A percentile compares a stretch with the other conserved stretches of the same genome.
Evolutionary conservation across 768 basidiomycete species (phyloP).

Genomic region (Trametes cingulata): DNA sequence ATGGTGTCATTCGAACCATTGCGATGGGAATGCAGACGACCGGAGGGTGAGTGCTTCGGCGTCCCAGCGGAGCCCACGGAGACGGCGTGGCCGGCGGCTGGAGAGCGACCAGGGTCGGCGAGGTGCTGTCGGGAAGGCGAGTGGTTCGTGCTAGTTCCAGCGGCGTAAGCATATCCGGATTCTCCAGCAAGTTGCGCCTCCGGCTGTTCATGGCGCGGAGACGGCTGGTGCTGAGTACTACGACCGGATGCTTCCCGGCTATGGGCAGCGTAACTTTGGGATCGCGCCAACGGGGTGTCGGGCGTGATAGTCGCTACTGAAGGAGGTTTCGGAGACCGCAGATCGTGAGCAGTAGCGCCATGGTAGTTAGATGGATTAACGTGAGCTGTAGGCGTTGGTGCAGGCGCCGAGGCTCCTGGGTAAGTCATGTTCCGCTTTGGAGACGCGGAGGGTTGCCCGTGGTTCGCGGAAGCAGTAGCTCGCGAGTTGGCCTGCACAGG

Average conservation of each 20-base stretch:
- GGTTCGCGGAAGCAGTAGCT: not conserved
- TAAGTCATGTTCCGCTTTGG: constrained; percentile 17
- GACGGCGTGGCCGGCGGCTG: constrained; percentile 8
- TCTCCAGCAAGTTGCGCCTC: not conserved
- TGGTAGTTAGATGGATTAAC: constrained; percentile 6
- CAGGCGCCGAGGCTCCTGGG: constrained; percentile 17
- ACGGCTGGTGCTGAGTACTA: not conserved
- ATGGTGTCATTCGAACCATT: constrained; percentile 33
- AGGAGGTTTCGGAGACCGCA: constrained; percentile 21
- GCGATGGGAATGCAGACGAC: constrained; percentile 26
- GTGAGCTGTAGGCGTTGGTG: not conserved
- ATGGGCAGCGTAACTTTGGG: not conserved
- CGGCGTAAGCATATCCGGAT: not conserved
- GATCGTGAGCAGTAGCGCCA: constrained; percentile 1
- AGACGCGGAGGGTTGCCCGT: constrained; percentile 6
- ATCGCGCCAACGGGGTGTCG: not conserved
- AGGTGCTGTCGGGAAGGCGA: constrained; percentile 15
- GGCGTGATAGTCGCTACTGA: not conserved
- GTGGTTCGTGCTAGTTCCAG: not conserved
- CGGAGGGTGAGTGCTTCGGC: constrained; percentile 26
- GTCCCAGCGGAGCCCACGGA: constrained; percentile 15
- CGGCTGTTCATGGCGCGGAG: constrained; percentile 1
- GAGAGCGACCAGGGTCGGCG: constrained; percentile 10
- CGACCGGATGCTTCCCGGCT: constrained; percentile 6
- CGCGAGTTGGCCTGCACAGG: not conserved